Conservation (phyloP, 257 asterid genomes). For the Nyctanthes arbortristis region DNA sequence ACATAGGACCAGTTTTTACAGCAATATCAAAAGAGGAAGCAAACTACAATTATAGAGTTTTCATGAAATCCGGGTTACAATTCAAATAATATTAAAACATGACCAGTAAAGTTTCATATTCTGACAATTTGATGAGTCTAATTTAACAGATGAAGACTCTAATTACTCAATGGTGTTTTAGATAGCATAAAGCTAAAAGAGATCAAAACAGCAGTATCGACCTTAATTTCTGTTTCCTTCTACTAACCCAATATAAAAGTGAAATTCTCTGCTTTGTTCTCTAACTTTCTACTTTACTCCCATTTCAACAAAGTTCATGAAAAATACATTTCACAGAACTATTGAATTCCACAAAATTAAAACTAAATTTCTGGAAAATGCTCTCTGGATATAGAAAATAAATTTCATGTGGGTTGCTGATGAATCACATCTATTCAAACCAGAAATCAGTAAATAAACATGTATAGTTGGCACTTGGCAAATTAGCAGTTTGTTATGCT, state of each 20-base stretch:
- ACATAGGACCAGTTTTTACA: neutral
- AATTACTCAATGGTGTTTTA: neutral
- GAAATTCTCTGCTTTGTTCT: neutral
- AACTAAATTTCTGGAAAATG: neutral
- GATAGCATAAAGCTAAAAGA: neutral
- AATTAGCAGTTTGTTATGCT: neutral
- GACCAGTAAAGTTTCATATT: neutral
- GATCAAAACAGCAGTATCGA: neutral
- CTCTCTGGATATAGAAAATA: neutral
- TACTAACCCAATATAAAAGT: neutral
- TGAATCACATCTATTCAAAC: neutral
- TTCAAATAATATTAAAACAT: neutral
- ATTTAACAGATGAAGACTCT: neutral
- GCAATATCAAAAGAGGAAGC: conserved; percentile 1
- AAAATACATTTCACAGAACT: neutral
- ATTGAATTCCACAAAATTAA: neutral
- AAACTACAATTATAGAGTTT: neutral
- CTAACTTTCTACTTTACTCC: neutral
- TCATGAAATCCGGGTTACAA: neutral
- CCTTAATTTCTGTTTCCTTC: neutral
- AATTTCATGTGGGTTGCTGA: neutral
- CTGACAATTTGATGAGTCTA: neutral
- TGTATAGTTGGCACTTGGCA: neutral
- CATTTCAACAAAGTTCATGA: too few relatives aligned
- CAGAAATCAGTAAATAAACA: neutral